These are phyloP conservation scores for Infundibulicybe gibba DNA, from an alignment of 768 basidiomycete species.

Conservation along the genomic window DNA sequence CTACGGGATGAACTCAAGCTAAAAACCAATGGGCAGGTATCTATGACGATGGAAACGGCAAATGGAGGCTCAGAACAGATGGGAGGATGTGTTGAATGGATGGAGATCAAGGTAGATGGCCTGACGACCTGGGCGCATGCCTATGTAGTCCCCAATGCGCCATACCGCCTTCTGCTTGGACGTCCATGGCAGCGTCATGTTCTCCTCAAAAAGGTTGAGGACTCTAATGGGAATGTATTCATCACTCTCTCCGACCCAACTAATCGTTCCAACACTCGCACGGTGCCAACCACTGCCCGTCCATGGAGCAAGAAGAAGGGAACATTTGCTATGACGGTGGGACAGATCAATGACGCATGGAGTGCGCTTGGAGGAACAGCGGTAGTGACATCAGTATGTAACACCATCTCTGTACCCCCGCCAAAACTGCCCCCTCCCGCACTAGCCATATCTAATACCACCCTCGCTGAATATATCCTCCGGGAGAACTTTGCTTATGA, in stretches of 20 bases:
- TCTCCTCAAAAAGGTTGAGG: constrained; percentile 5
- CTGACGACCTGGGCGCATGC: constrained; percentile 17
- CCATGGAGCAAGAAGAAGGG: not conserved
- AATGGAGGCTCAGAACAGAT: constrained; percentile 10
- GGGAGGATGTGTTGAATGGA: constrained; percentile 9
- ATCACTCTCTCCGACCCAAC: constrained; percentile 4
- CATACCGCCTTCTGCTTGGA: constrained; percentile 13
- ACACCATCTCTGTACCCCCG: no score
- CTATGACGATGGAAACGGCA: constrained; percentile 17
- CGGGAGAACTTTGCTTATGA: constrained; percentile 3
- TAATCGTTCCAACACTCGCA: not conserved
- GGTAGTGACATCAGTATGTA: not conserved
- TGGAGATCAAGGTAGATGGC: constrained; percentile 10
- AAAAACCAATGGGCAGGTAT: constrained; percentile 6
- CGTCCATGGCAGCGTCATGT: constrained; percentile 16
- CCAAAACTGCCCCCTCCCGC: not conserved
- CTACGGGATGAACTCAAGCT: constrained; percentile 7
- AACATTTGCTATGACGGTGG: not conserved
- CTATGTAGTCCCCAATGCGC: constrained; percentile 13
- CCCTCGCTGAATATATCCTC: not conserved
- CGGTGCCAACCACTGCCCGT: not conserved
- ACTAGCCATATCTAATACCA: not conserved
- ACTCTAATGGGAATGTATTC: not conserved
- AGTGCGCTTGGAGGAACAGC: not conserved
- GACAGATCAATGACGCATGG: not conserved